phyloP scores from a whole-genome alignment of 192 early-diverging fungal genomes.

The Phlyctochytrium bullatum region DNA sequence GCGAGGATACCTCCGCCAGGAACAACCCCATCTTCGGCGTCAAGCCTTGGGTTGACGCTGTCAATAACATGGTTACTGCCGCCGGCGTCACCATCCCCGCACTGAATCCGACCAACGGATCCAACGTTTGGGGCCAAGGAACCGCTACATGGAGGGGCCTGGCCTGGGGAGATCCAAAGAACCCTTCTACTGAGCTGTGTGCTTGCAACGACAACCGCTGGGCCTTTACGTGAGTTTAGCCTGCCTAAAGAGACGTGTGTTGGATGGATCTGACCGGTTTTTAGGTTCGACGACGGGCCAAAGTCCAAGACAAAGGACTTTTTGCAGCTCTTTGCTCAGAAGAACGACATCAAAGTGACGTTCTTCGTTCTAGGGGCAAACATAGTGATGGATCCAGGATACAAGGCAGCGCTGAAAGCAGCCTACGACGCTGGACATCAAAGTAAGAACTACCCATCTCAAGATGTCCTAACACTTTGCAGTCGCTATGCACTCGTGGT shows the following conservation, averaged over 20 bases:
- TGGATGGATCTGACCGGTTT: neutral
- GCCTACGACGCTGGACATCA: constrained; percentile 55
- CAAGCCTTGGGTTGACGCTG: neutral
- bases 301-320: constrained; percentile 2
- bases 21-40: neutral
- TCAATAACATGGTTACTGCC: neutral
- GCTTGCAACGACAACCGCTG: constrained; percentile 14
- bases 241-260: no score
- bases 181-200: constrained; percentile 21
- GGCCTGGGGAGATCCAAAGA: constrained; percentile 5
- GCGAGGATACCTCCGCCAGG: neutral
- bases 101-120: neutral
- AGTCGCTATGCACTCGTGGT: constrained; percentile 6
- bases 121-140: neutral
- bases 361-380: constrained; percentile 66
- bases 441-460: no score
- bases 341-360: constrained; percentile 57
- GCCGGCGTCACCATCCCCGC: neutral
- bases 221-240: constrained; percentile 25
- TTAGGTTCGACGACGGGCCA: constrained; percentile 25
- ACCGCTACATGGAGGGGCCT: neutral
- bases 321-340: constrained; percentile 34
- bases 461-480: no score
- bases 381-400: constrained; percentile 39
- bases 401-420: constrained; percentile 44